Conservation (phyloP, 2,329 filamentous ascomycete species). For the Scedosporium dehoogii region DNA sequence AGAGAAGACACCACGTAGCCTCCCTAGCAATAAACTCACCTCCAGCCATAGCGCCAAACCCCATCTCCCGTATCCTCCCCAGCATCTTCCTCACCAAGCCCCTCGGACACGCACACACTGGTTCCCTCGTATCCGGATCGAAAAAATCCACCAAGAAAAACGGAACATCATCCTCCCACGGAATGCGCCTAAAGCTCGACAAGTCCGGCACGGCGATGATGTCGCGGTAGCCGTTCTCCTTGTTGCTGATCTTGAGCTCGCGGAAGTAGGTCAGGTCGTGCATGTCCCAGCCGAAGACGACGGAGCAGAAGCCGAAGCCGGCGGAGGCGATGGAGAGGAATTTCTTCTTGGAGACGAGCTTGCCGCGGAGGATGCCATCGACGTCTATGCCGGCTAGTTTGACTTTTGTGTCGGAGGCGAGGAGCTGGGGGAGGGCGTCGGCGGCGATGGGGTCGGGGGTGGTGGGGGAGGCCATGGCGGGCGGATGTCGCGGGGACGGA, state of each 20-base stretch:
- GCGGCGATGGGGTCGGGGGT: conserved; percentile 35
- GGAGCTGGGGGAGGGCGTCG: conserved; percentile 54
- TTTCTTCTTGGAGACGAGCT: conserved; percentile 87
- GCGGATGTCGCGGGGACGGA: neutral
- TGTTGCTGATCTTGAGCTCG: conserved; percentile 80
- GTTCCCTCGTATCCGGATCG: conserved; percentile 65
- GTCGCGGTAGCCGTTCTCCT: conserved; percentile 82
- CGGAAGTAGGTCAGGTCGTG: conserved; percentile 83
- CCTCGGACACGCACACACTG: conserved; percentile 69
- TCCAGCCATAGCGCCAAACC: conserved; percentile 81
- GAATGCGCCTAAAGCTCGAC: conserved; percentile 68
- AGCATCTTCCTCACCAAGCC: conserved; percentile 61
- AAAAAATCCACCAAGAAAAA: conserved; percentile 79
- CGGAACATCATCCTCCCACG: conserved; percentile 80
- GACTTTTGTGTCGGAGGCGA: conserved; percentile 64
- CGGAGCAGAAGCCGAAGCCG: conserved; percentile 89
- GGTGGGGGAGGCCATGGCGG: neutral
- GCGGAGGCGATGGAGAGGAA: conserved; percentile 72
- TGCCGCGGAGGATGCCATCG: conserved; percentile 79
- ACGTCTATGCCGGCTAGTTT: conserved; percentile 84
- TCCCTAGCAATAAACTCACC: conserved; percentile 41
- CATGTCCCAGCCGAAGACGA: conserved; percentile 96
- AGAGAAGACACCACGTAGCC: neutral
- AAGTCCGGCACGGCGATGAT: conserved; percentile 75
- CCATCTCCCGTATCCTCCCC: conserved; percentile 55